Base-by-base conservation (phyloP, 805 yeast genomes). In the Starmerella geochares region DNA sequence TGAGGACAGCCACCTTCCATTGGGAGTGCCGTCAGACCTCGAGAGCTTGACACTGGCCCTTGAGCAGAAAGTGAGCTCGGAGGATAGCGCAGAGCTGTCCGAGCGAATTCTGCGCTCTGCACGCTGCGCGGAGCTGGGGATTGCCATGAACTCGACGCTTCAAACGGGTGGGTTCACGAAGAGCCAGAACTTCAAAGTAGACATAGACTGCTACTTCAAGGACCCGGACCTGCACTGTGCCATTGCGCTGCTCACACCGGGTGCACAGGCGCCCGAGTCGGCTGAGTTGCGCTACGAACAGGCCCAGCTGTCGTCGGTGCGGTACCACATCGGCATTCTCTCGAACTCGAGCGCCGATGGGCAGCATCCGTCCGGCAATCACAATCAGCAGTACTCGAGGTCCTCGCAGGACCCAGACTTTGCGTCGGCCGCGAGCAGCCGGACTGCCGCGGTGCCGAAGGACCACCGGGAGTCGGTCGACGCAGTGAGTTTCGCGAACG, bases 251-350 rank as follows among this genome's bases (percentile, higher is more conserved):
- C 50, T 56, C 32, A 55, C 59, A 5, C 58, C 58, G 11, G 25
- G 49, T 17, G 43, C 25, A 21, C 52, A 47, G 21, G 11, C 31
- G 20, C 28, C 45, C 36, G 53, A 44, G 14, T 8, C 42, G n/a
- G 21, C 47, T 24, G 33, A 27, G 32, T 17, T 32, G 19, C 54
- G 48, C 11, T 54, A 51, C 50, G 58, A 56, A 28, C 54, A 50
- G 28, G 57, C 59, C 29, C 59, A 56, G 43, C 38, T 56, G 13
- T 48, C 53, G n/a, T 48, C 56, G 13, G 50, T 56, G 40, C 45
- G 59, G 16, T 56, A 56, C 42, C 54, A 47, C 27, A 37, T 54
- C 17, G 54, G 58, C 25, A 27, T 50, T 28, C 23, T 50, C 21
- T 19, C 47, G 27, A 19, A 47, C 47, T 23, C 42, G 1, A 23